These are phyloP conservation scores for Leersia perrieri DNA, from an alignment of 176 grass and related monocot species.

Conservation along the genomic window DNA sequence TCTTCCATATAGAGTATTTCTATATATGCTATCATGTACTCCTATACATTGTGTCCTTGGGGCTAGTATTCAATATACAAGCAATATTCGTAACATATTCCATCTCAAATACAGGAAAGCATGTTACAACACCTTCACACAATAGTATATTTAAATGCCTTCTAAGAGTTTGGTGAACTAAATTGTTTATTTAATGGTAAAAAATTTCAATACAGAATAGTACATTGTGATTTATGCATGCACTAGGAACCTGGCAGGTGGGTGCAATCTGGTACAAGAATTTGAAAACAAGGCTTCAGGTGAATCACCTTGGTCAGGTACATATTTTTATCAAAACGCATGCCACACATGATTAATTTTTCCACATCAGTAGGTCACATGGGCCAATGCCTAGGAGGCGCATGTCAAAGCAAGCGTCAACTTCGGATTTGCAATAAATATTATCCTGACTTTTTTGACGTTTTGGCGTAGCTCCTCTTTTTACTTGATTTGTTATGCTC, in stretches of 20 bases:
- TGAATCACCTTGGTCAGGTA: background rate
- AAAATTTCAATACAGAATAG: slow-evolving; percentile 1
- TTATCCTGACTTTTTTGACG: background rate
- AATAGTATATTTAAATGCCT: background rate
- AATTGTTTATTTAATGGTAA: slow-evolving; percentile 12
- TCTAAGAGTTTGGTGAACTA: slow-evolving; percentile 23
- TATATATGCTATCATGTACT: no score
- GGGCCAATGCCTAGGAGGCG: background rate
- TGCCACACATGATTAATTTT: background rate
- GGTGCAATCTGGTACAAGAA: background rate
- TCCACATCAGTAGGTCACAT: background rate
- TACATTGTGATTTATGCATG: background rate
- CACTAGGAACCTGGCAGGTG: background rate
- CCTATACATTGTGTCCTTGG: no score
- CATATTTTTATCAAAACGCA: background rate
- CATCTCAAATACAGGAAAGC: slow-evolving; percentile 14
- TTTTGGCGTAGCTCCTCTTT: background rate
- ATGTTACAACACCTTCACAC: background rate
- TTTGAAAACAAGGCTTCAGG: background rate
- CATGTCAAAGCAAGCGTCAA: background rate
- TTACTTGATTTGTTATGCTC: background rate
- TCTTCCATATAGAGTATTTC: no score
- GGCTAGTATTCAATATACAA: no score
- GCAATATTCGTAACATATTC: no score
- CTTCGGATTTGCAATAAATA: background rate